Conservation (phyloP, 805 yeast species). For the Candida ulmi region DNA sequence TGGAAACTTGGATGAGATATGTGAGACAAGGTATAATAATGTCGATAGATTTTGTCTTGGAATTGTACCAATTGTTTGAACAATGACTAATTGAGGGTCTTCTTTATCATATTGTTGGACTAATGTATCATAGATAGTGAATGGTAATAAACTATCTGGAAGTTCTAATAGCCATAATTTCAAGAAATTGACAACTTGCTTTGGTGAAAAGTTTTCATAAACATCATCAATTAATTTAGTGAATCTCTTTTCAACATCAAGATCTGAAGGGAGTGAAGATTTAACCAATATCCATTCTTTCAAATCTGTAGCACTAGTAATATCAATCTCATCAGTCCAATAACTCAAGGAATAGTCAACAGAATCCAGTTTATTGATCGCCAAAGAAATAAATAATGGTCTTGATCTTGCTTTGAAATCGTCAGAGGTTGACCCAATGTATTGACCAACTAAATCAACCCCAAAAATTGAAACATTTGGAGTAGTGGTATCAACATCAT, state of each 20-base stretch:
- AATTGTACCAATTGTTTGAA: conserved; percentile 17
- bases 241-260: not conserved
- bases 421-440: conserved; percentile 5
- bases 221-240: conserved; percentile 5
- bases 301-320: conserved; percentile 11
- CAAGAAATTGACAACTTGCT: conserved; percentile 32
- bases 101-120: conserved; percentile 8
- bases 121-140: conserved; percentile 22
- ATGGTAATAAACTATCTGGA: conserved; percentile 52
- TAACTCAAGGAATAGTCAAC: conserved; percentile 5
- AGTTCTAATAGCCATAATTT: conserved; percentile 54
- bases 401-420: conserved; percentile 7
- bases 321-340: conserved; percentile 16
- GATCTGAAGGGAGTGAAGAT: not conserved
- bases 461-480: conserved; percentile 11
- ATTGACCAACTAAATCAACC: conserved; percentile 19
- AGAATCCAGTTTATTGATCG: conserved; percentile 5
- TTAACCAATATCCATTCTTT: conserved; percentile 4
- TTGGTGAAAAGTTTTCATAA: conserved; percentile 6
- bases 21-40: conserved; percentile 14
- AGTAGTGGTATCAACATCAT: conserved; percentile 1
- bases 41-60: conserved; percentile 27
- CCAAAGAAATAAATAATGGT: conserved; percentile 14
- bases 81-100: conserved; percentile 6
- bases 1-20: conserved; percentile 9